Conservation (phyloP, 495 filamentous ascomycete species). For the Cryomyces minteri region DNA sequence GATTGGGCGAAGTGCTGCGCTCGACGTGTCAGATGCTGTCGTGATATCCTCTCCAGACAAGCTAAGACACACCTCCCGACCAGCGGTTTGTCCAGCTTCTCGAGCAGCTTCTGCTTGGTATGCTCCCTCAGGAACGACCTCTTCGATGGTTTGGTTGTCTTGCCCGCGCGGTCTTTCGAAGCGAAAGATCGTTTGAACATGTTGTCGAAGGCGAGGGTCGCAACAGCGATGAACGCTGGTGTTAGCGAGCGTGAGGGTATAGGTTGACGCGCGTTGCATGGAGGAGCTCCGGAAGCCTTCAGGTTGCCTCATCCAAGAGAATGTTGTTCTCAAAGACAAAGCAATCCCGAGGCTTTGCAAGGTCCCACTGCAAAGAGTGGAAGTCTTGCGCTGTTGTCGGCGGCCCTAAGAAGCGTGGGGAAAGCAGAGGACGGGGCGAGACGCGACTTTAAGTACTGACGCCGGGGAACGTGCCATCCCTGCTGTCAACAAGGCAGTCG, state of each 20-base stretch:
- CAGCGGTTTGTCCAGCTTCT: constrained; percentile 35
- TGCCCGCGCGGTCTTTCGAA: constrained; percentile 56
- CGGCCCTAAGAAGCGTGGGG: constrained; percentile 1
- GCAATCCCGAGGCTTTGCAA: constrained; percentile 11
- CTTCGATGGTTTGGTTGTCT: constrained; percentile 56
- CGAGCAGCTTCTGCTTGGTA: constrained; percentile 58
- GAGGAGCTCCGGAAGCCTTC: constrained; percentile 18
- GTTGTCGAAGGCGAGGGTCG: constrained; percentile 24
- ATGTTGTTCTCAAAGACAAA: not conserved
- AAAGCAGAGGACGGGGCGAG: not conserved
- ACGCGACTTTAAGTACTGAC: no score
- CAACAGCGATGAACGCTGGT: constrained; percentile 14
- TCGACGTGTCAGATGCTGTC: constrained; percentile 1
- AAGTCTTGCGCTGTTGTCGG: constrained; percentile 1
- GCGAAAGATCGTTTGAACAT: constrained; percentile 81
- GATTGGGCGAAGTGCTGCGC: constrained; percentile 28
- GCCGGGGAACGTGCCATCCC: no score
- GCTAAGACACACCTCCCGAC: constrained; percentile 27
- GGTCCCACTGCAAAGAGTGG: constrained; percentile 1
- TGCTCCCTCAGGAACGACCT: constrained; percentile 47
- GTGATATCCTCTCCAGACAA: constrained; percentile 14
- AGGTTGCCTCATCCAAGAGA: constrained; percentile 1
- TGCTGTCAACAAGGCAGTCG: no score
- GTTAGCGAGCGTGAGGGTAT: constrained; percentile 9
- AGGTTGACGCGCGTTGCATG: constrained; percentile 15